phyloP scores from a whole-genome alignment of 2,329 filamentous ascomycete species.

The Phialocephala subalpina region DNA sequence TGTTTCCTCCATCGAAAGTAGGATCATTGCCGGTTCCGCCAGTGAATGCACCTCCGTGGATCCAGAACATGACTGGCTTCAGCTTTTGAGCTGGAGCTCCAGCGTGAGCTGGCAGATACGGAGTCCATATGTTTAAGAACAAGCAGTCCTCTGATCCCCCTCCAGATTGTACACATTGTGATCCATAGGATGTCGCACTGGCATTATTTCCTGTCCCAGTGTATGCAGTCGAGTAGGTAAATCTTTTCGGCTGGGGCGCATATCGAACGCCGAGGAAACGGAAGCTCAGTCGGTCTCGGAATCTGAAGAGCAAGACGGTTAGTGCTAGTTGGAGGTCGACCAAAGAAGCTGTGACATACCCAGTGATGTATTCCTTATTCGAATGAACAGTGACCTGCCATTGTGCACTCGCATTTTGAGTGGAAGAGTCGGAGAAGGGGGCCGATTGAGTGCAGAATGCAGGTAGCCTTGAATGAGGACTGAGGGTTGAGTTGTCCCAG shows the following conservation, averaged over 20 bases:
- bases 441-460: slow-evolving; percentile 57
- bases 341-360: slow-evolving; percentile 44
- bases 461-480: slow-evolving; percentile 47
- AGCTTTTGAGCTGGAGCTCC: slow-evolving; percentile 21
- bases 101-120: slow-evolving; percentile 45
- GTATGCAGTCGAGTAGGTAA: slow-evolving; percentile 53
- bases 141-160: slow-evolving; percentile 61
- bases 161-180: slow-evolving; percentile 52
- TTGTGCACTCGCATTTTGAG: slow-evolving; percentile 46
- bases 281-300: slow-evolving; percentile 58
- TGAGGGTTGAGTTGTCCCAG: slow-evolving; percentile 29
- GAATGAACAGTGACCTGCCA: slow-evolving; percentile 49
- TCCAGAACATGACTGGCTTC: slow-evolving; percentile 45
- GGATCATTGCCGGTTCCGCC: slow-evolving; percentile 32
- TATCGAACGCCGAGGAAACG: slow-evolving; percentile 38
- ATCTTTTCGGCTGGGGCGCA: slow-evolving; percentile 35
- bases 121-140: slow-evolving; percentile 61
- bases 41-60: slow-evolving; percentile 45
- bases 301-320: slow-evolving; percentile 17
- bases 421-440: slow-evolving; percentile 45
- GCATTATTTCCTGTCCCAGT: slow-evolving; percentile 51
- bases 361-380: slow-evolving; percentile 53
- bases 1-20: slow-evolving; percentile 35
- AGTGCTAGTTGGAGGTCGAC: background rate
- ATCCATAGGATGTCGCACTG: slow-evolving; percentile 52